phyloP scores from a whole-genome alignment of 208 protist genomes.

The Wallacemonas sp. region DNA sequence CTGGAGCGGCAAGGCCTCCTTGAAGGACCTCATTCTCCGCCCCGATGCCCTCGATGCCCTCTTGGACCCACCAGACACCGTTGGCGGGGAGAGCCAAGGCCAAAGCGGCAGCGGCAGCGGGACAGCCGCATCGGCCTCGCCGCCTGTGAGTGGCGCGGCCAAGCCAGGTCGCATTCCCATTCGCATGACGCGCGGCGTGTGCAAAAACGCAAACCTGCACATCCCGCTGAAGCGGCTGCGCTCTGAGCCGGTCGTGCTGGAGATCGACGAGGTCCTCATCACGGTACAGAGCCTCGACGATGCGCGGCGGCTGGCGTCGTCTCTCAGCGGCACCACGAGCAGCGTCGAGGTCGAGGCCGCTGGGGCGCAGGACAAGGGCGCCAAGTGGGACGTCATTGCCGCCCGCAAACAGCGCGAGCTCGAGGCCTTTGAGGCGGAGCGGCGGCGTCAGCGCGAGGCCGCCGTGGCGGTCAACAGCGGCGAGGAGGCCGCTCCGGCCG shows the following conservation, averaged over 20 bases:
- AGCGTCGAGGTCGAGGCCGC: background rate
- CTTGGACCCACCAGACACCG: constrained; percentile 25
- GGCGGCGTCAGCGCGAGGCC: constrained; percentile 45
- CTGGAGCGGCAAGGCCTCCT: constrained; percentile 79
- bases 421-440: constrained; percentile 71
- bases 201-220: constrained; percentile 70
- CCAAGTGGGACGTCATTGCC: constrained; percentile 44
- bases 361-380: constrained; percentile 33
- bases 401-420: constrained; percentile 61
- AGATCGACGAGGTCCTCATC: constrained; percentile 79
- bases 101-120: background rate
- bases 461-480: constrained; percentile 15
- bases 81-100: constrained; percentile 13
- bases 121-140: constrained; percentile 5
- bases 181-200: constrained; percentile 72
- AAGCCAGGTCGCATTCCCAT: constrained; percentile 21
- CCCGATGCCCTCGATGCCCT: constrained; percentile 63
- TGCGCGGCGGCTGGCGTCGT: constrained; percentile 19
- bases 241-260: constrained; percentile 79
- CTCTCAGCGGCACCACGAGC: constrained; percentile 5
- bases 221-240: constrained; percentile 81
- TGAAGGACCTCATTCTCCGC: constrained; percentile 80
- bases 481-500: constrained; percentile 4
- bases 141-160: constrained; percentile 2
- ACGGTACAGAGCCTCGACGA: constrained; percentile 34